A percentile compares a stretch with the other conserved stretches of the same genome.
phyloP scores from a whole-genome alignment of 2,329 filamentous ascomycete genomes.

The Colletotrichum acutatum region DNA sequence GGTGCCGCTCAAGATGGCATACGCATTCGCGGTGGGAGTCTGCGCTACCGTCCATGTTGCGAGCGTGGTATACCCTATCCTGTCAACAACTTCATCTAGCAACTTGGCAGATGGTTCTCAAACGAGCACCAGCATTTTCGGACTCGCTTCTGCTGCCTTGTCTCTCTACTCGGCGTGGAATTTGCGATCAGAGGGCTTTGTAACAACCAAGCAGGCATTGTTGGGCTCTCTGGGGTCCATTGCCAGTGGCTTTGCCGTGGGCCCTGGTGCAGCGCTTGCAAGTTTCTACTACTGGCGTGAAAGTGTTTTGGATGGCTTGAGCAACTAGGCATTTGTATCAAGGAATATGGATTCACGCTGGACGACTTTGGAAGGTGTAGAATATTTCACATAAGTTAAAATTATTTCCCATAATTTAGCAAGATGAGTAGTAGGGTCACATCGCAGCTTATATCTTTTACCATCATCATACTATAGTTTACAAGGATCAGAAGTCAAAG shows the following conservation, averaged over 20 bases:
- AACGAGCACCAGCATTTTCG: constrained; percentile 30
- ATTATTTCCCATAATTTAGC: no score
- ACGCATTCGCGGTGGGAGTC: not conserved
- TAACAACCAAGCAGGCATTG: not conserved
- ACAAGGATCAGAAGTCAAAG: constrained; percentile 15
- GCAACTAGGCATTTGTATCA: not conserved
- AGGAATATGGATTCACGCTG: no score
- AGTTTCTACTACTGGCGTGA: constrained; percentile 20
- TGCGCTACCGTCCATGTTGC: not conserved
- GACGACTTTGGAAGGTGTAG: not conserved
- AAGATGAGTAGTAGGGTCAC: not conserved
- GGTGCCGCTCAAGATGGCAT: not conserved
- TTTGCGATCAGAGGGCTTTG: not conserved
- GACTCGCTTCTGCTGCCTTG: not conserved
- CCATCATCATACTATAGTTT: no score
- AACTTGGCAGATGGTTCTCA: not conserved
- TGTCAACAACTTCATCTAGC: not conserved
- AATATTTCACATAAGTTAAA: no score
- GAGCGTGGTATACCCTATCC: not conserved
- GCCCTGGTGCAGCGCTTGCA: not conserved
- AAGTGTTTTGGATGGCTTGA: not conserved
- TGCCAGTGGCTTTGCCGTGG: not conserved
- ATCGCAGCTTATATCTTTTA: no score
- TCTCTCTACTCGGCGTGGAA: not conserved
- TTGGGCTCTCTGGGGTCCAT: not conserved